A percentile compares a stretch with the other conserved stretches of the same genome.
Evolutionary conservation across 768 basidiomycete species (phyloP).

Genomic region (Pleurotus cornucopiae): DNA sequence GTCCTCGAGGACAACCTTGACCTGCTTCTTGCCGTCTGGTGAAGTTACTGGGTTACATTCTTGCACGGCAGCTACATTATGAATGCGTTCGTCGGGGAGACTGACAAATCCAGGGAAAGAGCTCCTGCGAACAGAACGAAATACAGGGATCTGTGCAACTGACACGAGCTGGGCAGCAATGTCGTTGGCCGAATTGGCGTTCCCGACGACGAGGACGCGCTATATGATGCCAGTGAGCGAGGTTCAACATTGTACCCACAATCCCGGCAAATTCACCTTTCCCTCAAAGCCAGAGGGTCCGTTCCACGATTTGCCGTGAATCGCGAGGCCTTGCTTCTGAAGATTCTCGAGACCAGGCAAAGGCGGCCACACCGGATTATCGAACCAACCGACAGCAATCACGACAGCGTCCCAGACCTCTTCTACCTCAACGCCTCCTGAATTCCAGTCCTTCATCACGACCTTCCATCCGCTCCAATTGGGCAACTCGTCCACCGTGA

Average conservation of each 20-base stretch:
- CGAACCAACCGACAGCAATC: constrained; percentile 42
- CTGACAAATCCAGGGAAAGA: constrained; percentile 32
- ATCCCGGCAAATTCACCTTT: constrained; percentile 21
- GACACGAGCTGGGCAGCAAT: constrained; percentile 41
- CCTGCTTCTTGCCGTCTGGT: constrained; percentile 15
- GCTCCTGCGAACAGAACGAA: constrained; percentile 41
- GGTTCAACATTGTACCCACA: too few species aligned
- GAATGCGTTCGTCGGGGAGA: constrained; percentile 38
- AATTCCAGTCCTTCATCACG: constrained; percentile 29
- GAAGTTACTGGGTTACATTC: constrained; percentile 22
- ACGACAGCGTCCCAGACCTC: constrained; percentile 48
- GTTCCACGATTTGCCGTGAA: constrained; percentile 39
- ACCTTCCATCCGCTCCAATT: constrained; percentile 35
- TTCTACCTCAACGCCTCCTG: constrained; percentile 17
- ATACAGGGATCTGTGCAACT: constrained; percentile 35
- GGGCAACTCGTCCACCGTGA: constrained; percentile 29
- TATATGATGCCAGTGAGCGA: constrained; percentile 11
- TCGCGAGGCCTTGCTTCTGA: constrained; percentile 26
- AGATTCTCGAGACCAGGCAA: constrained; percentile 38
- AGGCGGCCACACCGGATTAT: constrained; percentile 39
- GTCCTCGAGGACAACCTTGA: constrained; percentile 32
- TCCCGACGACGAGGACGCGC: constrained; percentile 44
- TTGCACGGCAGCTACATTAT: constrained; percentile 36
- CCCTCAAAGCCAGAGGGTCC: constrained; percentile 33
- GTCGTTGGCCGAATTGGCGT: constrained; percentile 51